Base-by-base conservation (phyloP, 2,329 filamentous ascomycete genomes). In the Cladophialophora bantiana region DNA sequence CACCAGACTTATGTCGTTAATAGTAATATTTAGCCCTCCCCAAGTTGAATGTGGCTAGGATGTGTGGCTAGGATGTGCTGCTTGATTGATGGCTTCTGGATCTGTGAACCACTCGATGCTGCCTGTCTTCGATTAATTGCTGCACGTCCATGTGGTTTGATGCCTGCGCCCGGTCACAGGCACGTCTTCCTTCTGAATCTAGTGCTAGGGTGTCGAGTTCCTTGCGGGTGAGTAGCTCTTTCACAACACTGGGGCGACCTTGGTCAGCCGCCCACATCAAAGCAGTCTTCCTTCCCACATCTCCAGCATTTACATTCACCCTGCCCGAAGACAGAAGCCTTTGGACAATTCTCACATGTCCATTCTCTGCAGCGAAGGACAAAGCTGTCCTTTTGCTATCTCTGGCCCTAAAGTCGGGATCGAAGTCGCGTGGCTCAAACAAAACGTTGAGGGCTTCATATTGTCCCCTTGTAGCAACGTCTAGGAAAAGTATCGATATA, bases 281-380 rank as follows among this genome's bases (percentile, higher is more conserved):
- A 12, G 40, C 12, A 42, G 40, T 42, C n/a, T 42, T 42, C 4
- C 40, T n/a, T 42, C 40, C n/a, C 12, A n/a, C 40, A 42, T 42
- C 40, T 42, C n/a, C n/a, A 12, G 40, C 10, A 42, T 42, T 42
- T 4, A 42, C 40, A 42, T 42, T n/a, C 40, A 42, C 40, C 40
- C n/a, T 42, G 40, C 40, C 40, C n/a, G n/a, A 42, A 42, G 40
- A 42, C 40, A 42, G n/a, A n/a, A 42, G 40, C 40, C n/a, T 42
- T 12, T n/a, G 53, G 31, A 36, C 53, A 56, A 56, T n/a, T 20
- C 7, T 12, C n/a, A 35, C 34, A 13, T 56, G 53, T 3, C 53
- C 53, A 38, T 56, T 2, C 53, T 56, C 34, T 20, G 53, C 26
- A 2, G 53, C 53, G 13, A 56, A 34, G 18, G 34, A 34, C 26